Evolutionary conservation across 129 eudicot genomes (phyloP).

Genomic region (Arctium minus): DNA sequence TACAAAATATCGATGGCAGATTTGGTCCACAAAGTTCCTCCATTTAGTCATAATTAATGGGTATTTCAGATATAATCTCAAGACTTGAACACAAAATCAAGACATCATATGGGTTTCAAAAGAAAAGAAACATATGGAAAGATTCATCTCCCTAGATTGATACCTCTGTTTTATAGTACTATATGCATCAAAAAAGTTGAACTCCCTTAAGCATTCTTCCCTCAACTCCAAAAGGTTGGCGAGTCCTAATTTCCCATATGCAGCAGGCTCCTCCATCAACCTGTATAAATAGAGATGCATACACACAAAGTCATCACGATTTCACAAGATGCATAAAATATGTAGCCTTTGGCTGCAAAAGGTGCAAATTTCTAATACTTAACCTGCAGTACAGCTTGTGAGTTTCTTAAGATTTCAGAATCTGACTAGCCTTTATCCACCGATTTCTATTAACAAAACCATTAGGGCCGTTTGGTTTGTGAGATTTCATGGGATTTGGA

Average conservation of each 20-base stretch:
- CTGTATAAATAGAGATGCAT: conserved; percentile 18
- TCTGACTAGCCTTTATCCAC: neutral
- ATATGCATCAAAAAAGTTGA: conserved; percentile 85
- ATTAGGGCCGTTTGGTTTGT: neutral
- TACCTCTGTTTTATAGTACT: conserved; percentile 97
- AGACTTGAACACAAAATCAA: neutral
- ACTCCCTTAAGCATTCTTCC: conserved; percentile 97
- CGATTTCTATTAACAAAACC: neutral
- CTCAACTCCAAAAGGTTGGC: conserved; percentile 94
- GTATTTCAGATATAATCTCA: neutral
- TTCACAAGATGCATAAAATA: neutral
- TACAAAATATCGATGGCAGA: neutral
- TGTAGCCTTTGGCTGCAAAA: neutral
- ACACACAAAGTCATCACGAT: neutral
- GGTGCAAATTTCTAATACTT: neutral
- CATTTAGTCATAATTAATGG: neutral
- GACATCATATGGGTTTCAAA: neutral
- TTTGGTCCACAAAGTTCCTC: neutral
- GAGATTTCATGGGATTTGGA: no score
- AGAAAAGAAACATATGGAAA: neutral
- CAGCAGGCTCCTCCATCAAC: conserved; percentile 98
- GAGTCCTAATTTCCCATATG: conserved; percentile 88
- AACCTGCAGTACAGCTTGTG: neutral
- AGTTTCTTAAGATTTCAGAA: neutral
- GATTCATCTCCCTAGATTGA: neutral